Base-by-base conservation (phyloP, 768 basidiomycete genomes). In the Paxillus involutus region DNA sequence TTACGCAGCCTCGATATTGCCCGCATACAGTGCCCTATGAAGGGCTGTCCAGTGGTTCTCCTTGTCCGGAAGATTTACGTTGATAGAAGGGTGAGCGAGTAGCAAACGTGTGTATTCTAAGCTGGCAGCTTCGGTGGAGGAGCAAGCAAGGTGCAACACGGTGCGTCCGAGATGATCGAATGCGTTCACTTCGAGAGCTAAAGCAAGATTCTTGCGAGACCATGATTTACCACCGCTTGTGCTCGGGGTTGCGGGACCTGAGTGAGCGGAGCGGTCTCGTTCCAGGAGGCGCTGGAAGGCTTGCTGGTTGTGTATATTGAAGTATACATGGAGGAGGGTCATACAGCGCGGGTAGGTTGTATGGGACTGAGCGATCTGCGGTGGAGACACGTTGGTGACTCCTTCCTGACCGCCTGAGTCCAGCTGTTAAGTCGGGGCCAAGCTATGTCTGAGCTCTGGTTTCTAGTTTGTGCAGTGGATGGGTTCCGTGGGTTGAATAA, bases 31-130 rank as follows among this genome's bases (percentile, higher is more conserved):
- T 2, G 91, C 91, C 45, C 94, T 76, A 63, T 99, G 96, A 19
- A 98, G 74, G 7, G 95, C 82, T 1, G 93, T 96, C 90, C 94
- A 98, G 52, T 87, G 88, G 53, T 83, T 91, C 76, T 98, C 96
- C 49, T 68, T 68, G 70, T 99, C 96, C 40, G 75, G 73, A 7
- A 89, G 53, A 61, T 98, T 98, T 60, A 93, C 83, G 52, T 89
- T 86, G 67, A 94, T 77, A 21, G 75, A 71, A 1, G 91, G 84
- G 59, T 92, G 88, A 16, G 81, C 80, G 47, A 98, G 79, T 6
- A 98, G 75, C 51, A 89, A 74, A 48, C 84, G 78, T 40, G 91
- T 82, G 66, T 89, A 98, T 61, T 93, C 89, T 59, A 91, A 69
- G 44, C 83, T 80, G n/a, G 73, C 70, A 1, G 77, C 68, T 30